Evolutionary conservation across 352 stramenopile species (phyloP).

Genomic region (Globisporangium lucens): DNA sequence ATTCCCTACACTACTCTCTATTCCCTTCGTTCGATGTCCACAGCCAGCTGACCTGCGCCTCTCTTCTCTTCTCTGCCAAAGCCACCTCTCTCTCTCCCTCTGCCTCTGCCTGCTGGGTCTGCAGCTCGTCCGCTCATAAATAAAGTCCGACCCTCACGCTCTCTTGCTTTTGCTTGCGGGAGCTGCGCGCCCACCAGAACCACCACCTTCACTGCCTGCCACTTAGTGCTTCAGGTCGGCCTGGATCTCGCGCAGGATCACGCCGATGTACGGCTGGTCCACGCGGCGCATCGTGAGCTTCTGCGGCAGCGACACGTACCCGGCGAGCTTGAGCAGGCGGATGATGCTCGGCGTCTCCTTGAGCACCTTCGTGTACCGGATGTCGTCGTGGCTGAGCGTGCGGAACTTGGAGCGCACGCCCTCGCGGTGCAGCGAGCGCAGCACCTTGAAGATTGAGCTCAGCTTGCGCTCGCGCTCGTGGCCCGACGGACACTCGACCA

Average conservation of each 20-base stretch:
- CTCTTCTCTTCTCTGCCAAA: background rate
- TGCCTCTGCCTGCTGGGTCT: background rate
- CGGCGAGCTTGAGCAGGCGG: constrained; percentile 69
- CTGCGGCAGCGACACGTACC: constrained; percentile 67
- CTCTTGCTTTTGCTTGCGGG: background rate
- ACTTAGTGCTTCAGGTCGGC: constrained; percentile 12
- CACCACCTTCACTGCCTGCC: background rate
- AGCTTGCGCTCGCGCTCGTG: constrained; percentile 62
- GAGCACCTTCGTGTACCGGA: constrained; percentile 67
- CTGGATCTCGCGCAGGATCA: constrained; percentile 61
- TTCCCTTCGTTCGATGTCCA: background rate
- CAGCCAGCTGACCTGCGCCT: background rate
- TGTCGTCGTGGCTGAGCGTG: constrained; percentile 62
- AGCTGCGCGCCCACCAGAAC: background rate
- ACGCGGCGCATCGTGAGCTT: constrained; percentile 75
- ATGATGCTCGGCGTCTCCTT: constrained; percentile 72
- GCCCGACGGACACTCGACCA: constrained; percentile 63
- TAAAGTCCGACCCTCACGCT: background rate
- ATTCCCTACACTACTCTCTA: constrained; percentile 6
- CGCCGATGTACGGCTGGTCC: constrained; percentile 56
- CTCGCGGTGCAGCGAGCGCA: constrained; percentile 62
- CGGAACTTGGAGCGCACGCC: constrained; percentile 63
- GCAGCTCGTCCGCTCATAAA: constrained; percentile 4
- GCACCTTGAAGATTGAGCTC: constrained; percentile 64
- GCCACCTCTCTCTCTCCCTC: background rate